Evolutionary conservation across 495 filamentous ascomycete species (phyloP).

Genomic region (Podospora appendiculata): DNA sequence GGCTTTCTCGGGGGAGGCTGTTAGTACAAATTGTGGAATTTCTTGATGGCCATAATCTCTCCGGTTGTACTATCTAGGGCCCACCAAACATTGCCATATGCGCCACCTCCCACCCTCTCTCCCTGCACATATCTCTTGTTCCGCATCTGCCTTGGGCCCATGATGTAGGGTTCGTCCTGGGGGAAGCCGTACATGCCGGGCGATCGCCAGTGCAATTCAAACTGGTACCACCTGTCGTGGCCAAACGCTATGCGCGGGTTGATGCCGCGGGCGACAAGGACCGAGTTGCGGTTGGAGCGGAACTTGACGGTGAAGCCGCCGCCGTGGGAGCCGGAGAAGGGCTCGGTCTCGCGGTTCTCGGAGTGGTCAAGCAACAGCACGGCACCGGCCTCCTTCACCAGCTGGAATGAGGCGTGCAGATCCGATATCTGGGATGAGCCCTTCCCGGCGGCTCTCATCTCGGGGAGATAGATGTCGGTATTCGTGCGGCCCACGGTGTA

Average conservation of each 20-base stretch:
- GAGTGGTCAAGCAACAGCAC: conserved; percentile 22
- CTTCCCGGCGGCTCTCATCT: conserved; percentile 2
- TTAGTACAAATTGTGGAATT: conserved; percentile 17
- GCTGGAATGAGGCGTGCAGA: conserved; percentile 20
- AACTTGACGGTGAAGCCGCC: conserved; percentile 13
- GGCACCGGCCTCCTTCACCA: conserved; percentile 18
- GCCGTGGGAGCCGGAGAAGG: conserved; percentile 5
- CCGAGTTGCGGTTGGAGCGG: conserved; percentile 10
- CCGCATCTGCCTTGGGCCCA: conserved; percentile 15
- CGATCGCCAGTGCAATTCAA: conserved; percentile 18
- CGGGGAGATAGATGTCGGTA: conserved; percentile 20
- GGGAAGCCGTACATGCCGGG: conserved; percentile 16
- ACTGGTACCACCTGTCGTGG: conserved; percentile 17
- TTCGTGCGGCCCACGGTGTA: conserved; percentile 15
- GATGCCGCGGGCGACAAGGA: conserved; percentile 21
- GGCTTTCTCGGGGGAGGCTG: no score
- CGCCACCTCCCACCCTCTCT: conserved; percentile 18
- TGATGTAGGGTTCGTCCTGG: conserved; percentile 10
- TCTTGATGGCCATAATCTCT: conserved; percentile 23
- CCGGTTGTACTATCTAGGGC: conserved; percentile 18
- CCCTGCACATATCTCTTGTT: conserved; percentile 17
- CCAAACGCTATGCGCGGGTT: conserved; percentile 24
- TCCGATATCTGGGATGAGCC: conserved; percentile 12
- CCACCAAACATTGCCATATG: conserved; percentile 22
- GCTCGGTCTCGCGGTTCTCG: conserved; percentile 10